phyloP scores from a whole-genome alignment of 2,329 filamentous ascomycete species.

The Alternaria consortialis region DNA sequence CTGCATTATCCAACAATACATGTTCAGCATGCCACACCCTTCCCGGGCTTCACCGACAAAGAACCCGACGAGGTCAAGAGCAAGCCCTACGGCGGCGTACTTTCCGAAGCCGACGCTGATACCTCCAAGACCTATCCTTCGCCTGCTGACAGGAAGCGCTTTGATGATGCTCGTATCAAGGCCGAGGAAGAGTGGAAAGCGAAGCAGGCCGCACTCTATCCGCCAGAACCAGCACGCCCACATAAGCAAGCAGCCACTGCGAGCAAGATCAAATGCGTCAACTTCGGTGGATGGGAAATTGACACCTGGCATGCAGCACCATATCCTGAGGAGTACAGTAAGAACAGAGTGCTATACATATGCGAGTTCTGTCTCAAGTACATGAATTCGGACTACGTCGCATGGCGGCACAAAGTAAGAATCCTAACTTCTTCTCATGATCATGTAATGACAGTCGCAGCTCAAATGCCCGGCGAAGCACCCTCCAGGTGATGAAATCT shows the following conservation, averaged over 20 bases:
- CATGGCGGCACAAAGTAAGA: constrained; percentile 86
- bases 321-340: constrained; percentile 97
- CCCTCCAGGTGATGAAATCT: constrained; percentile 97
- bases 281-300: constrained; percentile 97
- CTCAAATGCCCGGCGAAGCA: constrained; percentile 94
- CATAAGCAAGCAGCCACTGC: constrained; percentile 81
- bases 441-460: constrained; percentile 40
- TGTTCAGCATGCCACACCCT: constrained; percentile 76
- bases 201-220: constrained; percentile 70
- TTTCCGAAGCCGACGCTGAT: constrained; percentile 88
- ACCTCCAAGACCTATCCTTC: constrained; percentile 87
- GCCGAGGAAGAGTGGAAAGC: constrained; percentile 92
- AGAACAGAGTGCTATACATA: constrained; percentile 96
- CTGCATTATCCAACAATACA: constrained; percentile 68
- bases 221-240: constrained; percentile 64
- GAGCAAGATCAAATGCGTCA: constrained; percentile 98
- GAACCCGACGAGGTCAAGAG: constrained; percentile 89
- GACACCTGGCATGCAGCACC: constrained; percentile 99
- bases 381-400: constrained; percentile 98
- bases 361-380: constrained; percentile 99
- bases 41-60: constrained; percentile 88
- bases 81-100: constrained; percentile 94
- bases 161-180: constrained; percentile 87
- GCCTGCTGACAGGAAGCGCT: constrained; percentile 80
- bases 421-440: background rate